Conservation (phyloP, 176 grass and related monocot genomes). For the Zea mays region Zm-B73-REFERENCE-NAM-5.0 NC_050100.1:14565501-14566000, state of each 20-base stretch:
- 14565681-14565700: background rate
- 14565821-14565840: background rate
- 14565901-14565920: background rate
- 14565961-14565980: too few species aligned
- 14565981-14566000: too few species aligned
- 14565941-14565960: too few species aligned
- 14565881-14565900: background rate
- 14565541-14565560: slow-evolving; percentile 3
- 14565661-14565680: background rate
- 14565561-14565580: background rate
- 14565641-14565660: background rate
- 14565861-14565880: background rate
- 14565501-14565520: background rate
- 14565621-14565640: background rate
- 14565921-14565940: too few species aligned
- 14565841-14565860: background rate
- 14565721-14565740: background rate
- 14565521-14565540: background rate
- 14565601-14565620: background rate
- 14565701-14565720: too few species aligned
- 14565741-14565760: slow-evolving; percentile 11
- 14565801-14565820: background rate
- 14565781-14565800: background rate
- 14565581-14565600: background rate
- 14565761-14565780: background rate